phyloP scores from a whole-genome alignment of 495 filamentous ascomycete genomes.

The Lasiosphaeria ovina region DNA sequence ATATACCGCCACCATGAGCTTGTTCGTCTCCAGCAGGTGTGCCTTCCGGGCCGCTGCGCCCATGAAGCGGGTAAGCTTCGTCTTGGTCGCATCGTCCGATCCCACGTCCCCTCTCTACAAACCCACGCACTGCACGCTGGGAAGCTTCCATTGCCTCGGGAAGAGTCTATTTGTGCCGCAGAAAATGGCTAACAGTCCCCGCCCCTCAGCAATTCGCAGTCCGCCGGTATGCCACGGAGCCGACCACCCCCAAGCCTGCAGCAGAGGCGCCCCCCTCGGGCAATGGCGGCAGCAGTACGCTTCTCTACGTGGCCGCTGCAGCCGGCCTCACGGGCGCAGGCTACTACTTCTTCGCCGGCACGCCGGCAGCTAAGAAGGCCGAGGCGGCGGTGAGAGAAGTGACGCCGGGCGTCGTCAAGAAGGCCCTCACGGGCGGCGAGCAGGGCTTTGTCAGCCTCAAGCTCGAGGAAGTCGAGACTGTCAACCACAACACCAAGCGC shows the following conservation, averaged over 20 bases:
- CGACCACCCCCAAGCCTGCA: conserved; percentile 14
- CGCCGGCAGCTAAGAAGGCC: conserved; percentile 49
- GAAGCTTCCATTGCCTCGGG: no score
- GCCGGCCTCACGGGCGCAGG: conserved; percentile 46
- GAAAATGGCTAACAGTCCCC: neutral
- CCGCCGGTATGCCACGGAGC: conserved; percentile 56
- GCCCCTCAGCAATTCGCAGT: conserved; percentile 18
- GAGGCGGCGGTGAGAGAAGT: conserved; percentile 50
- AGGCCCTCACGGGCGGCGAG: conserved; percentile 77
- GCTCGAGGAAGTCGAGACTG: conserved; percentile 69
- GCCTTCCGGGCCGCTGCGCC: conserved; percentile 31
- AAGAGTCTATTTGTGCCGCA: neutral
- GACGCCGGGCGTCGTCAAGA: conserved; percentile 38
- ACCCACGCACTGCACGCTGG: neutral
- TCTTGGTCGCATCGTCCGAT: neutral
- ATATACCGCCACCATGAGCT: conserved; percentile 23
- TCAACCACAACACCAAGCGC: conserved; percentile 89
- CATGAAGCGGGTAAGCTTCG: conserved; percentile 31
- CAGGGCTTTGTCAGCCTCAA: conserved; percentile 80
- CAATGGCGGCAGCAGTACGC: conserved; percentile 37
- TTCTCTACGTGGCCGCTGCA: conserved; percentile 42
- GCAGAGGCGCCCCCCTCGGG: conserved; percentile 17
- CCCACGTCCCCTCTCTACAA: neutral
- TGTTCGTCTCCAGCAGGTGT: conserved; percentile 33
- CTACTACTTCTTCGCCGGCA: conserved; percentile 51